Conservation (phyloP, 768 basidiomycete species). For the Lactifluus subvellereus region DNA sequence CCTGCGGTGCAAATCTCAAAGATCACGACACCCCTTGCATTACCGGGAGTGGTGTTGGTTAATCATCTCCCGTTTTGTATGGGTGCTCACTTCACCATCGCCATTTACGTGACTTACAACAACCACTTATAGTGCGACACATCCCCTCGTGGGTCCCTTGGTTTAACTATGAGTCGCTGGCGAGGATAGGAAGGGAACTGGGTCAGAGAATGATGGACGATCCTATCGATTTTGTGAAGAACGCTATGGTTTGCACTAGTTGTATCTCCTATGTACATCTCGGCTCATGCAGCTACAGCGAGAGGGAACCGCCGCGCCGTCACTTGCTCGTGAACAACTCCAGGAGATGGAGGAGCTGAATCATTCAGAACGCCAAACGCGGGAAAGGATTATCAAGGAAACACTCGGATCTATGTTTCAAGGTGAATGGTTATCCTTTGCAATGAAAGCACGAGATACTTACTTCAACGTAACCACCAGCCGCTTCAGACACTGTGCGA, state of each 20-base stretch:
- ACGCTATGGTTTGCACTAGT: background rate
- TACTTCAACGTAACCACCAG: background rate
- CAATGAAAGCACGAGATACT: background rate
- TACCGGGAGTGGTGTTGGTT: constrained; percentile 3
- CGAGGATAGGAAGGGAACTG: background rate
- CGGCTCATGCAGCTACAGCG: background rate
- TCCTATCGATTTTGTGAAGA: constrained; percentile 13
- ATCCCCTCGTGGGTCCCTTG: constrained; percentile 17
- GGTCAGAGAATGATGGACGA: background rate
- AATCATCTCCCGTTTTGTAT: constrained; percentile 16
- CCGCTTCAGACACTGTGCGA: constrained; percentile 3
- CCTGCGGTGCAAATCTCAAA: background rate
- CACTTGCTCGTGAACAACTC: constrained; percentile 1
- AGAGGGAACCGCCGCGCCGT: background rate
- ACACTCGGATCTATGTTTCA: constrained; percentile 1
- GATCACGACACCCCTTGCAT: background rate
- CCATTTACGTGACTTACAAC: background rate
- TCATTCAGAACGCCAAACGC: background rate
- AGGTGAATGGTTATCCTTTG: background rate
- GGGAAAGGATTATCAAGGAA: background rate
- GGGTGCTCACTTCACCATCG: background rate
- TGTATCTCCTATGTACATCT: background rate
- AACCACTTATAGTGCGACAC: background rate
- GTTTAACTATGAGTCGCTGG: constrained; percentile 5
- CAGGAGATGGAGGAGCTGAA: background rate